Evolutionary conservation across 2,329 filamentous ascomycete genomes (phyloP).

Genomic region (Botrytis squamosa): DNA sequence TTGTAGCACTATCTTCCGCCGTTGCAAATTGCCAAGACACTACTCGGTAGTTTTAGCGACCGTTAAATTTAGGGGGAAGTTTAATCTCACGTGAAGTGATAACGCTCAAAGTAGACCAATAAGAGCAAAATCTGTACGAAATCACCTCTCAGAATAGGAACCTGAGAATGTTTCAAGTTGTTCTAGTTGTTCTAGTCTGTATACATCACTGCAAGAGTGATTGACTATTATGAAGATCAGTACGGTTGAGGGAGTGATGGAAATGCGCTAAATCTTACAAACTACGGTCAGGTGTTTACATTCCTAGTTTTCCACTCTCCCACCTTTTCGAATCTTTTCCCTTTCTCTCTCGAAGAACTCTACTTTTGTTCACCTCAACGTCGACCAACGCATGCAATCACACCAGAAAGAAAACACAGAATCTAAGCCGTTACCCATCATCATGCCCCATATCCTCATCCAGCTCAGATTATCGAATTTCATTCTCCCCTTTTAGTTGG

Average conservation of each 20-base stretch:
- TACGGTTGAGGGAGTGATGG: not conserved
- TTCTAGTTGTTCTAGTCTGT: not conserved
- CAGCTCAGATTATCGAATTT: slow-evolving; percentile 1
- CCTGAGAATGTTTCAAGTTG: not conserved
- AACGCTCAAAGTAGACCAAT: not conserved
- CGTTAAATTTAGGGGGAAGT: not conserved
- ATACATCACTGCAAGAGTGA: not conserved
- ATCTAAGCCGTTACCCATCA: not conserved
- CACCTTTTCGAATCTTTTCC: not conserved
- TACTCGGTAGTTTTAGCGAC: not conserved
- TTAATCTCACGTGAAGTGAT: not conserved
- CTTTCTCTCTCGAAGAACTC: not conserved
- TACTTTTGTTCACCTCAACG: not conserved
- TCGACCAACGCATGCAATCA: not conserved
- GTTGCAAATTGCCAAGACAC: not conserved
- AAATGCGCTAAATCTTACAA: not conserved
- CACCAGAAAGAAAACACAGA: not conserved
- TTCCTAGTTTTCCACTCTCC: not conserved
- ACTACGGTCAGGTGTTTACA: not conserved
- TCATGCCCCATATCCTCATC: not conserved
- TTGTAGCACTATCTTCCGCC: not conserved
- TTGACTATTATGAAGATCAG: not conserved
- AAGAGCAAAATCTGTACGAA: not conserved
- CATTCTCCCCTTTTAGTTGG: not conserved
- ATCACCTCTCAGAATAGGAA: not conserved